Evolutionary conservation across 768 basidiomycete genomes (phyloP).

Genomic region (Holtermannia corniformis): DNA sequence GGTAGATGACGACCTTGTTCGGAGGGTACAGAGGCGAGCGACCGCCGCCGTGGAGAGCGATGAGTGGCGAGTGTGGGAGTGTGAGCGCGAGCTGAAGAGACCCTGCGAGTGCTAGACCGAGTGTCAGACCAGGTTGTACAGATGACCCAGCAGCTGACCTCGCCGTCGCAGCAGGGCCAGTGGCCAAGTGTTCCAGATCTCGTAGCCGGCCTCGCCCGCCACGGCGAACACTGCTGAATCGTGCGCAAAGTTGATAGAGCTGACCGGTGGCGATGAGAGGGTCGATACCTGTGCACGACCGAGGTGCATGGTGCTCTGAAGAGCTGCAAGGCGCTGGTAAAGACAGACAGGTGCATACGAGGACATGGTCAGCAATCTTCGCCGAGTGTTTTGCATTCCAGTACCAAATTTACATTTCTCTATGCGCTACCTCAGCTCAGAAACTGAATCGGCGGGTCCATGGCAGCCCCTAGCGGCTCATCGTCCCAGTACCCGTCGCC

Average conservation of each 20-base stretch:
- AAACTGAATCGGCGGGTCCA: too few species aligned
- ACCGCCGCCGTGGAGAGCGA: conserved; percentile 41
- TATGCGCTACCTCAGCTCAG: too few species aligned
- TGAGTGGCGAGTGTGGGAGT: conserved; percentile 30
- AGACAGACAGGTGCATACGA: not conserved
- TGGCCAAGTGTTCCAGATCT: conserved; percentile 33
- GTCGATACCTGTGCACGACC: conserved; percentile 38
- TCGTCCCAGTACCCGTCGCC: conserved; percentile 2
- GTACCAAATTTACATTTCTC: too few species aligned
- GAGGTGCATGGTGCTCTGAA: conserved; percentile 28
- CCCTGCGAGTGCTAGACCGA: conserved; percentile 28
- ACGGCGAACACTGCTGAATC: conserved; percentile 32
- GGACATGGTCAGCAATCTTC: too few species aligned
- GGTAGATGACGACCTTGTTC: conserved; percentile 40
- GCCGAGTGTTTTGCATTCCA: too few species aligned
- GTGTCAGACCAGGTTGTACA: not conserved
- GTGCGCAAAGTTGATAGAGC: conserved; percentile 28
- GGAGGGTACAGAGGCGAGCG: conserved; percentile 38
- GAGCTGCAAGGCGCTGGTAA: not conserved
- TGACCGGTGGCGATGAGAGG: conserved; percentile 25
- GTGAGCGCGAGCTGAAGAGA: conserved; percentile 26
- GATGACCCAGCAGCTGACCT: conserved; percentile 12
- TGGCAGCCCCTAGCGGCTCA: too few species aligned
- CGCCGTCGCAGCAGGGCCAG: conserved; percentile 22
- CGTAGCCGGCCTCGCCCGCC: conserved; percentile 34